Conservation (phyloP, 495 filamentous ascomycete genomes). For the Lasiosphaeriaceae sp. region DNA sequence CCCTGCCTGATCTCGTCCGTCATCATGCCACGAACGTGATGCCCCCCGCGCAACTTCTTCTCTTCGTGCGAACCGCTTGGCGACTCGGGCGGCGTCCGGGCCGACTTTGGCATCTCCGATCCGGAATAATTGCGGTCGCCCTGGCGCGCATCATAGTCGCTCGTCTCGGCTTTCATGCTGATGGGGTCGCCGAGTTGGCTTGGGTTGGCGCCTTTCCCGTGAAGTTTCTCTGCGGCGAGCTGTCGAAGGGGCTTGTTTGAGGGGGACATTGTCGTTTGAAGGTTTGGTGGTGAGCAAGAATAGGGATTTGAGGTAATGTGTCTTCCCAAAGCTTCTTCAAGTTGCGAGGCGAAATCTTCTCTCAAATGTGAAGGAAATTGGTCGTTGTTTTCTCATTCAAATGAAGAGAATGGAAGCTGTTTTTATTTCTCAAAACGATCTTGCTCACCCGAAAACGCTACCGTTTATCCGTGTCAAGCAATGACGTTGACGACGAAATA, state of each 20-base stretch:
- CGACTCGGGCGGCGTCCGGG: conserved; percentile 3
- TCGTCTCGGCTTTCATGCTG: conserved; percentile 40
- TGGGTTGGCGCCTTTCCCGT: conserved; percentile 34
- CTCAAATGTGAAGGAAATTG: no score
- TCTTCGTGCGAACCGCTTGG: conserved; percentile 15
- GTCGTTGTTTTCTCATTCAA: no score
- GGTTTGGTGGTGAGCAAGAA: no score
- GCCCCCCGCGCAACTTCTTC: conserved; percentile 12
- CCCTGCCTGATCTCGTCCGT: conserved; percentile 12
- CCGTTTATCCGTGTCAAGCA: not conserved
- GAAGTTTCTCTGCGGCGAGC: conserved; percentile 31
- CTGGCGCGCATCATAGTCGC: conserved; percentile 5
- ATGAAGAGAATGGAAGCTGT: no score
- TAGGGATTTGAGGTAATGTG: no score
- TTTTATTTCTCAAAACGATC: no score
- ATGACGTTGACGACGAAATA: not conserved
- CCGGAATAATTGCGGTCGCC: not conserved
- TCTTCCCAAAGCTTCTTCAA: no score
- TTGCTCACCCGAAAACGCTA: no score
- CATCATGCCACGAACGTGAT: conserved; percentile 16
- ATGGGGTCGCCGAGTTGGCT: conserved; percentile 39
- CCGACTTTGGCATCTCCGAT: conserved; percentile 1
- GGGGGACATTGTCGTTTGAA: no score
- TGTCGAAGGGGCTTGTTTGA: conserved; percentile 24
- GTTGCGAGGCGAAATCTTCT: no score